Base-by-base conservation (phyloP, 1,139 yeast genomes). In the Zygoascus sp. region DNA sequence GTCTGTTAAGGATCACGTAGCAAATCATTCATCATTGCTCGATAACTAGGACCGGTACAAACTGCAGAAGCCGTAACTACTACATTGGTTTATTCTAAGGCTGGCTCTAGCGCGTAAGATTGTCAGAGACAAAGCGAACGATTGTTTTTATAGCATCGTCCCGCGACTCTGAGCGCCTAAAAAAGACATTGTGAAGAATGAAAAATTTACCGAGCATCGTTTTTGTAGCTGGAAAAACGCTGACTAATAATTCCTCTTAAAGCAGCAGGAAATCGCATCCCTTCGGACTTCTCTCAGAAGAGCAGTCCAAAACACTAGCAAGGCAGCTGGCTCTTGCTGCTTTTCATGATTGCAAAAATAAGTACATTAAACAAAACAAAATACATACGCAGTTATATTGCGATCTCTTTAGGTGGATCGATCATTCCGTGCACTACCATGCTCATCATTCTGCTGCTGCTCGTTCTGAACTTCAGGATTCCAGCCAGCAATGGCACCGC, bases 401-500 rank as follows among this genome's bases (percentile, higher is more conserved):
- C n/a, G n/a, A n/a, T n/a, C n/a, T n/a, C n/a, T n/a, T n/a, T n/a
- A n/a, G n/a, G n/a, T n/a, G n/a, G n/a, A n/a, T n/a, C n/a, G n/a
- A n/a, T n/a, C n/a, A n/a, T n/a, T n/a, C n/a, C n/a, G n/a, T n/a
- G n/a, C n/a, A n/a, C n/a, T n/a, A n/a, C n/a, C n/a, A n/a, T n/a
- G n/a, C n/a, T n/a, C n/a, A n/a, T n/a, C n/a, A n/a, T n/a, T n/a
- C n/a, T n/a, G n/a, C n/a, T n/a, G n/a, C 8, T 25, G 28, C 4
- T 25, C 28, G 3, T 25, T 7, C 28, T 7, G 28, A 25, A 25
- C 39, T 37, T 53, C 54, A 5, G 57, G 57, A 11, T 55, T 49
- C 72, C 75, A 70, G 5, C 77, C 80, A 13, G 78, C 80, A 36
- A 75, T 72, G 3, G 80, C 79, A 28, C 80, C 80, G 16, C 78